Conservation (phyloP, 2,329 filamentous ascomycete species). For the Colletotrichum lupini region DNA sequence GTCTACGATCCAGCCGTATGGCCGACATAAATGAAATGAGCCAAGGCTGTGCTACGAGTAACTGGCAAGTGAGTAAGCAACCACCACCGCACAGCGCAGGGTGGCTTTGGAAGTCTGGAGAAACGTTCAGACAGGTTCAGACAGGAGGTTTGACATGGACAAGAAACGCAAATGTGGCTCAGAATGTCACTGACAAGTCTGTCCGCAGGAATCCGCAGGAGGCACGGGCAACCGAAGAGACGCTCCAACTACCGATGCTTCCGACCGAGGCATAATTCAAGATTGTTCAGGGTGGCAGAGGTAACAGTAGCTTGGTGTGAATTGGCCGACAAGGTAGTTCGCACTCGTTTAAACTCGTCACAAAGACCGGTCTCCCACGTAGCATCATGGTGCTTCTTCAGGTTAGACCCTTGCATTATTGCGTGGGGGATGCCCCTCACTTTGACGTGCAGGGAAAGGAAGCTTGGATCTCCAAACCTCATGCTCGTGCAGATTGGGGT, state of each 20-base stretch:
- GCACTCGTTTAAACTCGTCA: conserved; percentile 24
- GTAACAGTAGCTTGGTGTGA: not conserved
- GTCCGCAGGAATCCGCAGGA: conserved; percentile 2
- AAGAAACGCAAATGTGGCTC: not conserved
- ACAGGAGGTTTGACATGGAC: not conserved
- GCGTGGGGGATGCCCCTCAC: not conserved
- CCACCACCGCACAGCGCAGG: not conserved
- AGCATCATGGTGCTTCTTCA: not conserved
- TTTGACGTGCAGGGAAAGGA: not conserved
- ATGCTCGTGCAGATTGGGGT: conserved; percentile 2
- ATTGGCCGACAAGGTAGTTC: not conserved
- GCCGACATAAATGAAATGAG: conserved; percentile 3
- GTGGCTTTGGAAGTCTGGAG: not conserved
- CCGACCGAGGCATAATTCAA: conserved; percentile 15
- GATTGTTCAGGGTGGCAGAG: not conserved
- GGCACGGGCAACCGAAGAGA: not conserved
- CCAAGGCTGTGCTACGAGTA: not conserved
- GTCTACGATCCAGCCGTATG: not conserved
- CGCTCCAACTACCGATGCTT: not conserved
- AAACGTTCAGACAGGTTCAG: not conserved
- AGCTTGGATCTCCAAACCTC: not conserved
- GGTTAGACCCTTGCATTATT: not conserved
- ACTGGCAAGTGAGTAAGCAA: not conserved
- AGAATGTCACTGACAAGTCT: conserved; percentile 11
- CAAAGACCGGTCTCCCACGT: not conserved